Conservation (phyloP, 2,329 filamentous ascomycete species). For the Xylariales sp. region DNA sequence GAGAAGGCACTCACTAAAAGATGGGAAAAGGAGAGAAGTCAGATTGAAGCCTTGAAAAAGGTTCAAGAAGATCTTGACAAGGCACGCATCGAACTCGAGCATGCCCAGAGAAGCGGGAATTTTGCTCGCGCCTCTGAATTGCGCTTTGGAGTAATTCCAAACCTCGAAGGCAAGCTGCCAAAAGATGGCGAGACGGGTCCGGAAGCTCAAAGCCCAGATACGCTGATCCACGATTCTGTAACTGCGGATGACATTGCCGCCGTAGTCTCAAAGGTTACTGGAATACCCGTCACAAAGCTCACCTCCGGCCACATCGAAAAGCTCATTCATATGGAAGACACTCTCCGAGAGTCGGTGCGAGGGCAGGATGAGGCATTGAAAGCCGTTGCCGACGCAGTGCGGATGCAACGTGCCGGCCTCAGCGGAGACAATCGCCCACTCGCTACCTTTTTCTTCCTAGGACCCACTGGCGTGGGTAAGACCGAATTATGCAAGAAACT, state of each 20-base stretch:
- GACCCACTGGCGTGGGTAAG: conserved; percentile 96
- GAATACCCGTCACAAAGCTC: conserved; percentile 91
- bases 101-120: conserved; percentile 87
- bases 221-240: conserved; percentile 92
- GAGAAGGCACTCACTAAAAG: conserved; percentile 78
- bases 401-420: conserved; percentile 91
- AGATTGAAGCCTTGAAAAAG: conserved; percentile 88
- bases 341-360: conserved; percentile 82
- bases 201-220: conserved; percentile 56
- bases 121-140: conserved; percentile 92
- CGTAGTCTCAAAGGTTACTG: conserved; percentile 90
- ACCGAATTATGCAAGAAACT: conserved; percentile 98
- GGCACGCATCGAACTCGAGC: conserved; percentile 85
- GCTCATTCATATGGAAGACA: conserved; percentile 94
- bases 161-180: conserved; percentile 81
- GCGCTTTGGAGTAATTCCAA: conserved; percentile 87
- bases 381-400: conserved; percentile 90
- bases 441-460: conserved; percentile 97
- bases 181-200: conserved; percentile 69
- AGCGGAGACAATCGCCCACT: conserved; percentile 91
- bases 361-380: conserved; percentile 95
- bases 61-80: conserved; percentile 89
- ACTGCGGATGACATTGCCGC: conserved; percentile 92
- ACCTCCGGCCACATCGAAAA: conserved; percentile 96
- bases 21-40: conserved; percentile 89